A percentile compares a stretch with the other conserved stretches of the same genome.
phyloP scores from a whole-genome alignment of 768 basidiomycete genomes.

The Boletus tomentosulus region DNA sequence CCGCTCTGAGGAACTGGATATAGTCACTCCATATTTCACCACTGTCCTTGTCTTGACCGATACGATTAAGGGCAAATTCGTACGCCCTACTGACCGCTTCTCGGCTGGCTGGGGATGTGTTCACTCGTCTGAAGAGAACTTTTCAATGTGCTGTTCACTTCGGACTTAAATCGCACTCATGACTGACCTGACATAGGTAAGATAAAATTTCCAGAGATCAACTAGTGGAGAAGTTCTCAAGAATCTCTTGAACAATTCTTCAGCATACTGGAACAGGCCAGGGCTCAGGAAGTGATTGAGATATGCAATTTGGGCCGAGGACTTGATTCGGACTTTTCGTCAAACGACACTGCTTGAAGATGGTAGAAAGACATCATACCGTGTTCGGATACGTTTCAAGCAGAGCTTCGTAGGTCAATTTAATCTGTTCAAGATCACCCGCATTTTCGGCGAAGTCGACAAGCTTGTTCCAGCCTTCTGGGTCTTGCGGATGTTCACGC shows the following conservation, averaged over 20 bases:
- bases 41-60: constrained; percentile 90
- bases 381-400: constrained; percentile 88
- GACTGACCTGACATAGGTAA: constrained; percentile 86
- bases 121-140: constrained; percentile 52
- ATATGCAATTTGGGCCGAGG: constrained; percentile 81
- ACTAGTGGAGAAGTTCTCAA: constrained; percentile 82
- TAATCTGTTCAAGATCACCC: constrained; percentile 75
- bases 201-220: constrained; percentile 89
- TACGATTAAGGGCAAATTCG: constrained; percentile 85
- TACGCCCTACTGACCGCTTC: constrained; percentile 84
- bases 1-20: constrained; percentile 80
- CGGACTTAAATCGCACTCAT: constrained; percentile 6
- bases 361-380: constrained; percentile 50
- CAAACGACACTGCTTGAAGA: constrained; percentile 24
- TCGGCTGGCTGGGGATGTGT: constrained; percentile 61
- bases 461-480: constrained; percentile 74
- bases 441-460: constrained; percentile 73
- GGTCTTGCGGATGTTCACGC: constrained; percentile 65
- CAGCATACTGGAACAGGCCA: constrained; percentile 68
- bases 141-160: constrained; percentile 9
- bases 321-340: constrained; percentile 41
- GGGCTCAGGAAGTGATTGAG: constrained; percentile 71
- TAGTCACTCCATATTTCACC: constrained; percentile 94
- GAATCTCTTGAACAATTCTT: constrained; percentile 86
- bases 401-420: constrained; percentile 77